Base-by-base conservation (phyloP, 2,329 filamentous ascomycete genomes). In the Fusarium tanahbumbuense region DNA sequence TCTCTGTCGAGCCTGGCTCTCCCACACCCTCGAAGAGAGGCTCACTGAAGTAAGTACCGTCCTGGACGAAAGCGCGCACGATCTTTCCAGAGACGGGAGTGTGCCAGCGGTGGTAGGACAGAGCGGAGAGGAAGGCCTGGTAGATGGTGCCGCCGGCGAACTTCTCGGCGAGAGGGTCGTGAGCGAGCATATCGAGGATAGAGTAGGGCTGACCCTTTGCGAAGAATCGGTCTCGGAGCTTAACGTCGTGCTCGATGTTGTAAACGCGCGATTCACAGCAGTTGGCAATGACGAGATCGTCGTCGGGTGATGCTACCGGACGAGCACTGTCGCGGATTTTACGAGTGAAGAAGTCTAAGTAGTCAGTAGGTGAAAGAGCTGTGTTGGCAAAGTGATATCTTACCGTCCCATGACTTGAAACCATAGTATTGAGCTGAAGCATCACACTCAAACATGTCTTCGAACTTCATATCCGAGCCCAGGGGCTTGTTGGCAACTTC, bases 71-170 rank as follows among this genome's bases (percentile, higher is more conserved):
- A 0, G 86, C 85, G 56, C 87, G 86, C 47, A 83, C 81, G 18
- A 93, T 79, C 8, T 77, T 88, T 1, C 91, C 91, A 8, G 82
- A 85, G 0, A 93, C 85, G n/a, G 91, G 91, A 0, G 87, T 78
- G 78, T 93, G 90, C 91, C 91, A 93, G 27, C 91, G 85, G 77
- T 93, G 91, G 76, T 93, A 93, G 45, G 86, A 89, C 55, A 91
- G 79, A 1, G 89, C 87, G 10, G 85, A 89, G 5, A 93, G 80
- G 75, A 91, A 93, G 0, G 90, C 91, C 74, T 93, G 91, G 77
- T 92, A 93, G 28, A 93, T 81, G 0, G 88, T 92, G 2, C 88
- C 91, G 8, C 87, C 87, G 1, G 82, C 84, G 69, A 92, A 93
- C 2, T 86, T 73, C 10, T 81, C 71, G 0, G 87, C 81, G 2